A percentile compares a stretch with the other conserved stretches of the same genome.
These are phyloP conservation scores for Colletotrichum simmondsii DNA, from an alignment of 2,329 filamentous ascomycete genomes.

Conservation along the genomic window DNA sequence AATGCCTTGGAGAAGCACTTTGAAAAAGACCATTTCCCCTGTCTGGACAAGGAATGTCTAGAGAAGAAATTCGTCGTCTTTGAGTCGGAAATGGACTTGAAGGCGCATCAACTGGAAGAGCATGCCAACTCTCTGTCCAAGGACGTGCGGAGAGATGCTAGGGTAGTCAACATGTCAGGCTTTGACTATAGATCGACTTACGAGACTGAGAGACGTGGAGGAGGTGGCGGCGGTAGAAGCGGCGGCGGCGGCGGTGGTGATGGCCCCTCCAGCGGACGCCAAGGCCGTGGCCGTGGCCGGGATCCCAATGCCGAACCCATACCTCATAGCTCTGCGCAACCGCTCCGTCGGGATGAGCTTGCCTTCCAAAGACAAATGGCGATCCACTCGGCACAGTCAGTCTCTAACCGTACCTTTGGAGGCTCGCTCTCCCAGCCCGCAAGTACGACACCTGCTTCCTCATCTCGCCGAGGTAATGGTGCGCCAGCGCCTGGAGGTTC, in stretches of 20 bases:
- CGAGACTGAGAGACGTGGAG: slow-evolving; percentile 66
- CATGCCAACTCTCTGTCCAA: slow-evolving; percentile 86
- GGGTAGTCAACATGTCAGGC: slow-evolving; percentile 85
- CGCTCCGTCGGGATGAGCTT: slow-evolving; percentile 85
- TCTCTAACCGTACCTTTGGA: slow-evolving; percentile 84
- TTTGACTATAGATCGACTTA: slow-evolving; percentile 86
- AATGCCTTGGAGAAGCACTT: slow-evolving; percentile 89
- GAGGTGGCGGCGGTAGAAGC: slow-evolving; percentile 55
- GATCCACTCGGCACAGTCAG: slow-evolving; percentile 87
- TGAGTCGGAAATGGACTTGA: slow-evolving; percentile 91
- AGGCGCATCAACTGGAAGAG: slow-evolving; percentile 88
- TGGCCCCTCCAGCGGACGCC: slow-evolving; percentile 46
- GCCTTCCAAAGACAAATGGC: slow-evolving; percentile 93
- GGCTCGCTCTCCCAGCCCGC: slow-evolving; percentile 77
- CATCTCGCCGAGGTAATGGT: slow-evolving; percentile 35
- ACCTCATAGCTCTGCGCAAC: slow-evolving; percentile 80
- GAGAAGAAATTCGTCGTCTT: slow-evolving; percentile 99
- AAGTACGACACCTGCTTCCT: slow-evolving; percentile 44
- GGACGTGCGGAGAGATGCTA: slow-evolving; percentile 83
- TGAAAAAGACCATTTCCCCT: slow-evolving; percentile 86
- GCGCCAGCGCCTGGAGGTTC: slow-evolving; percentile 1
- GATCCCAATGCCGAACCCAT: slow-evolving; percentile 89
- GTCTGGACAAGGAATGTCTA: slow-evolving; percentile 84
- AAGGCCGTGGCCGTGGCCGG: slow-evolving; percentile 71
- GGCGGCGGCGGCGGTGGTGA: slow-evolving; percentile 53